A percentile compares a stretch with the other conserved stretches of the same genome.
These are phyloP conservation scores for Asclepias syriaca DNA, from an alignment of 257 asterid genomes.

Conservation along the genomic window DNA sequence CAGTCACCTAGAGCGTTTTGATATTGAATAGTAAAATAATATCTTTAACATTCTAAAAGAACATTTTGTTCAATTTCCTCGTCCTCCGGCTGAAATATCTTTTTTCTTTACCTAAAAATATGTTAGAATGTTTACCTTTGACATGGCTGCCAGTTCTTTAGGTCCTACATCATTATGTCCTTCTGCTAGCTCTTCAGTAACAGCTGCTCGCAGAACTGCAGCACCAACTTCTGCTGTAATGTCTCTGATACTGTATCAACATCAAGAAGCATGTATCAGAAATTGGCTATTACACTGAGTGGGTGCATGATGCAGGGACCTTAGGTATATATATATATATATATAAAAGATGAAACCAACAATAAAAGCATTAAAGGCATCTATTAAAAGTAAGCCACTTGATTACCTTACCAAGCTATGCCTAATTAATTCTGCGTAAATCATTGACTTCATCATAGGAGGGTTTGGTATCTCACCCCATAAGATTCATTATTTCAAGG, in stretches of 20 bases:
- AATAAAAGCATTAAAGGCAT: neutral
- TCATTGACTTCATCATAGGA: neutral
- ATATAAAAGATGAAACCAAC: neutral
- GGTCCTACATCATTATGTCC: conserved; percentile 78
- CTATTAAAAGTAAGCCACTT: neutral
- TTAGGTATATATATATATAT: neutral
- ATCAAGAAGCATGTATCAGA: conserved; percentile 18
- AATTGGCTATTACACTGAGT: neutral
- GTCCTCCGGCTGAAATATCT: neutral
- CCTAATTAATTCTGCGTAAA: neutral
- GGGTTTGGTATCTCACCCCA: neutral
- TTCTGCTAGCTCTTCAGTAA: conserved; percentile 75
- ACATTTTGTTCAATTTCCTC: neutral
- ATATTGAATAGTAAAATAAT: neutral
- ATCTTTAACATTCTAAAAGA: neutral
- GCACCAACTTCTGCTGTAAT: conserved; percentile 97
- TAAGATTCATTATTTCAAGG: no score
- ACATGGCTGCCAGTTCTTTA: conserved; percentile 67
- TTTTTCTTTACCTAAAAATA: neutral
- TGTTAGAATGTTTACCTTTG: conserved; percentile 40
- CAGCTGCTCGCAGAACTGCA: conserved; percentile 78
- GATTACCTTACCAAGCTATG: neutral
- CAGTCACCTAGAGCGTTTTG: neutral
- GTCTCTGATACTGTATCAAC: conserved; percentile 66
- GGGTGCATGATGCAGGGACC: neutral